Base-by-base conservation (phyloP, 2,329 filamentous ascomycete genomes). In the Stagonosporopsis tanaceti region DNA sequence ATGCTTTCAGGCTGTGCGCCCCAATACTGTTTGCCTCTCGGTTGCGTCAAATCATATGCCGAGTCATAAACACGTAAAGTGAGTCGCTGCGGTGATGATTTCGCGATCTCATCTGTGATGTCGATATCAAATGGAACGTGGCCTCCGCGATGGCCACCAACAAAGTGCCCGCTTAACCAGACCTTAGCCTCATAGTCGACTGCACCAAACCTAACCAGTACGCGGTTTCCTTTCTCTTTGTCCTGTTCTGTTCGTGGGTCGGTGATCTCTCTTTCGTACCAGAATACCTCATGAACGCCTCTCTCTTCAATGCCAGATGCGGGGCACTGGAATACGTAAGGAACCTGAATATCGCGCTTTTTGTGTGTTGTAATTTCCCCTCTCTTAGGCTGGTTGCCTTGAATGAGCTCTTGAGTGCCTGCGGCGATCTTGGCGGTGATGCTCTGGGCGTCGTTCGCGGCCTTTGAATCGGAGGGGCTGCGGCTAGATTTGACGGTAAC, bases 1-100 rank as follows among this genome's bases (percentile, higher is more conserved):
- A 86, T 86, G 48, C 81, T 84, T 69, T 88, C 85, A 0, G 85
- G 84, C 70, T 85, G 79, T 1, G 84, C 82, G 3, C 79, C 81
- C 85, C 85, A 88, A 66, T 87, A 87, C 72, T 90, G 88, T 71
- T 90, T 90, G 0, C 88, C 88, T 30, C 88, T 80, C 1, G 86
- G 88, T 70, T 90, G 87, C 0, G 84, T 82, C 7, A 89, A 75
- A 58, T 90, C 87, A 57, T 83, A 84, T 0, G 87, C 84, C 0
- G 87, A 89, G 71, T 90, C 87, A 37, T 82, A 83, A 0, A 89
- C 84, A 3, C 87, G 80, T 3, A 89, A 51, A 0, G 84, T 85
- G 4, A 90, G 67, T 20, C 65, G 53, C n/a, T 69, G 61, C 3
- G 60, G 59, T 2, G 47, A 53, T 6, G 44, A 47, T 8, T 63